phyloP scores from a whole-genome alignment of 2,329 filamentous ascomycete genomes.

The Metarhizium humberi region DNA sequence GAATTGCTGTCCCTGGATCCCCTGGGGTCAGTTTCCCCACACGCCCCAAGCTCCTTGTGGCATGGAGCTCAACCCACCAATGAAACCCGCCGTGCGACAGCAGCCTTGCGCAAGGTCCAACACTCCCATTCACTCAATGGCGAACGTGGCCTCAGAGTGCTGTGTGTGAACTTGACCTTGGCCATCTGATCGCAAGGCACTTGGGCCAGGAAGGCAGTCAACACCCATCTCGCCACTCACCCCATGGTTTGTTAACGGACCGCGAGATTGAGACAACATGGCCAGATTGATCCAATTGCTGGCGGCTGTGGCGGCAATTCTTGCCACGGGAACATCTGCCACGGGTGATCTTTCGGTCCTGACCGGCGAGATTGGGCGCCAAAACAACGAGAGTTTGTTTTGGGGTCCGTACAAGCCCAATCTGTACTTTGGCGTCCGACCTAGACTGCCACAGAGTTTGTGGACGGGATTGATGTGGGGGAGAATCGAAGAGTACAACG shows the following conservation, averaged over 20 bases:
- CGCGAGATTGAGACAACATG: slow-evolving; percentile 14
- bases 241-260: neutral
- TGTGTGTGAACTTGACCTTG: neutral
- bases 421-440: slow-evolving; percentile 84
- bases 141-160: slow-evolving; percentile 3
- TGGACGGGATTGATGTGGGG: slow-evolving; percentile 83
- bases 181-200: neutral
- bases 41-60: slow-evolving; percentile 10
- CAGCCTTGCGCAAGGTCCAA: slow-evolving; percentile 13
- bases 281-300: slow-evolving; percentile 22
- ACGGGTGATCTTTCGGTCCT: slow-evolving; percentile 28
- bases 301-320: slow-evolving; percentile 15
- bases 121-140: neutral
- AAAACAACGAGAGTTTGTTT: slow-evolving; percentile 74
- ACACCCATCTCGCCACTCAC: neutral
- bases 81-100: neutral
- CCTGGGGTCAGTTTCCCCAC: neutral
- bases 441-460: slow-evolving; percentile 71
- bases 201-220: neutral
- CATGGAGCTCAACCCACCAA: neutral
- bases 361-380: slow-evolving; percentile 38
- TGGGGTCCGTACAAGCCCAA: slow-evolving; percentile 96
- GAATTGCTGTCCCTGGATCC: neutral
- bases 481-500: slow-evolving; percentile 68
- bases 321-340: slow-evolving; percentile 15